Evolutionary conservation across 495 filamentous ascomycete species (phyloP), one percentile per base, ranked within the genome.

Genomic region (Daldinia concentrica): DNA sequence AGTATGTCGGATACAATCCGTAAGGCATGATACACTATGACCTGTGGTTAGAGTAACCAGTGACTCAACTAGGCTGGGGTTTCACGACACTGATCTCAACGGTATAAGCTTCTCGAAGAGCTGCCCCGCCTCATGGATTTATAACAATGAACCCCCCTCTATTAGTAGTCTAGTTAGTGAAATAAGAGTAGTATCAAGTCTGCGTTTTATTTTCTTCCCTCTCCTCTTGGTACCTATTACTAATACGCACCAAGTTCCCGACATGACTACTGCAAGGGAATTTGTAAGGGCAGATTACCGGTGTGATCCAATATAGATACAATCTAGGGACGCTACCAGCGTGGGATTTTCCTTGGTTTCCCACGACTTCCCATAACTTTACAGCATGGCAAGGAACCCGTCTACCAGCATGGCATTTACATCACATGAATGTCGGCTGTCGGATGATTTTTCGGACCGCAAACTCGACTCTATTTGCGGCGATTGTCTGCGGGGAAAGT

Each of bases 1-100:
- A 45, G 15, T 43, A 69, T n/a, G 48, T 9, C 37, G 48, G 56
- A 65, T 61, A 64, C 57, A 66, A 41, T 41, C 22, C 34, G 1
- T 9, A 29, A 19, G 48, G n/a, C 9, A 29, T 15, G 24, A 24
- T 12, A 37, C 19, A 36, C 19, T 11, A 11, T 24, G 2, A 22
- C 17, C 17, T 48, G 17, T 24, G 43, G 43, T 24, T 17, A 48
- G 17, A 48, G 43, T 9, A 48, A 8, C 7, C 7, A 9, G 17
- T 22, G 9, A 48, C 43, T n/a, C 15, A 48, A 48, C 43, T 22
- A 9, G 8, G 43, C 8, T 12, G 34, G 12, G 11, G 34, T 36
- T 36, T 36, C 12, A 36, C 34, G 1, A 36, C 12, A 14, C 34
- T 4, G 34, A 36, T 4, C 4, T 48, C 17, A 17, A 19, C 19